Conservation (phyloP, 176 grass and related monocot genomes). For the Ensete glaucum region DNA sequence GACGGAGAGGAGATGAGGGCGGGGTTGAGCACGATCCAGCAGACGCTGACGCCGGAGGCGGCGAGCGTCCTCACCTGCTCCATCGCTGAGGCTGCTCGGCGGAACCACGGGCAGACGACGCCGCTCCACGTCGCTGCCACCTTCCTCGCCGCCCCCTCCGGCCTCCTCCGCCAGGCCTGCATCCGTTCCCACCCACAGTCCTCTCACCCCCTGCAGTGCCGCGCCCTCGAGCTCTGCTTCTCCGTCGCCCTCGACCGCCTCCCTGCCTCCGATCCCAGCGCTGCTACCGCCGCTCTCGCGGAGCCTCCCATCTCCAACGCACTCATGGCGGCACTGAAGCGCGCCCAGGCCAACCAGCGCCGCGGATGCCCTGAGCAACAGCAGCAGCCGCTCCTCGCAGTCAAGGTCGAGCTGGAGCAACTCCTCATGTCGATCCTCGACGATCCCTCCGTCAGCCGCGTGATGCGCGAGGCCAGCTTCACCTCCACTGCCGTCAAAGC, state of each 20-base stretch:
- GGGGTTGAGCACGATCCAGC: constrained; percentile 31
- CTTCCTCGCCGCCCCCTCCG: constrained; percentile 17
- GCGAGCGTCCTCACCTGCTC: constrained; percentile 16
- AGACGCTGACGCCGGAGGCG: constrained; percentile 30
- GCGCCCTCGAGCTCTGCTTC: constrained; percentile 29
- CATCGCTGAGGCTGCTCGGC: constrained; percentile 20
- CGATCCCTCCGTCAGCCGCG: constrained; percentile 28
- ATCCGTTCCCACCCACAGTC: constrained; percentile 21
- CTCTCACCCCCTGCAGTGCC: constrained; percentile 25
- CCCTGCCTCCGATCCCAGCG: constrained; percentile 3
- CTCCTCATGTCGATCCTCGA: constrained; percentile 25
- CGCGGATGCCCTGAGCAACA: constrained; percentile 28
- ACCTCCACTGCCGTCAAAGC: constrained; percentile 22
- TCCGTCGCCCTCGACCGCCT: constrained; percentile 28
- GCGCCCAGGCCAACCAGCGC: constrained; percentile 26
- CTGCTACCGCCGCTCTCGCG: background rate
- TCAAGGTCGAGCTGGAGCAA: constrained; percentile 29
- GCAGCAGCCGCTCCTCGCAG: constrained; percentile 32
- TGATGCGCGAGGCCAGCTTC: constrained; percentile 29
- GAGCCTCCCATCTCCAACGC: constrained; percentile 27
- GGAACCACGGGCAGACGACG: constrained; percentile 26
- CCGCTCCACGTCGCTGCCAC: constrained; percentile 25
- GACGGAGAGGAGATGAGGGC: constrained; percentile 19
- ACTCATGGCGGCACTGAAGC: constrained; percentile 27
- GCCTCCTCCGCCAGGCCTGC: constrained; percentile 25